These are phyloP conservation scores for Pyrus pyrifolia DNA, from an alignment of 306 rosid species.

Conservation along the genomic window DNA sequence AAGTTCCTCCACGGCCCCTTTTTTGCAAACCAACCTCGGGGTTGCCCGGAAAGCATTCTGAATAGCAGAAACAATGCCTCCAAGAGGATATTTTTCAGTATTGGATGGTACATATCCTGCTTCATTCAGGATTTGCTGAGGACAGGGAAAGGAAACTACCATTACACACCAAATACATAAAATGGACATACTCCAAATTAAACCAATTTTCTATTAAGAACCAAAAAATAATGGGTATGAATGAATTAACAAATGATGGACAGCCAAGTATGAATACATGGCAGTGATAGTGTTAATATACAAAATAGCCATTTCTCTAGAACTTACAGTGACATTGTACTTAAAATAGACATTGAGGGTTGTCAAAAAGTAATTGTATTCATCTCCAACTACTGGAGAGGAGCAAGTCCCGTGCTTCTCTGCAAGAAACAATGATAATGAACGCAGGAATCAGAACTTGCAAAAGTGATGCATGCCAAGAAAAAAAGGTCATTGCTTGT, in stretches of 20 bases:
- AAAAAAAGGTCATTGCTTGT: not conserved
- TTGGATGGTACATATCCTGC: conserved; percentile 88
- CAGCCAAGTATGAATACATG: not conserved
- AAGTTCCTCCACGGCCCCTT: conserved; percentile 67
- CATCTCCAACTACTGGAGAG: conserved; percentile 57
- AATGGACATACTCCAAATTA: not conserved
- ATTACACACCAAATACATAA: not conserved
- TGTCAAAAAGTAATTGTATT: conserved; percentile 68
- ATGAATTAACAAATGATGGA: not conserved
- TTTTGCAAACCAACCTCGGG: conserved; percentile 59
- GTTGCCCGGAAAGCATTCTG: conserved; percentile 81
- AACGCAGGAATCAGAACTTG: not conserved
- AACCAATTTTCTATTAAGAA: not conserved
- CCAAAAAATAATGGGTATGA: not conserved
- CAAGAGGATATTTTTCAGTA: conserved; percentile 82
- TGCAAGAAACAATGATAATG: conserved; percentile 38
- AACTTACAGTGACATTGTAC: conserved; percentile 89
- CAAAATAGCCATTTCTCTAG: not conserved
- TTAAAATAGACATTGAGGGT: conserved; percentile 67
- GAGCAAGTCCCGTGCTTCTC: conserved; percentile 98
- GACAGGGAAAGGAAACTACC: conserved; percentile 3
- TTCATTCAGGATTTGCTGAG: conserved; percentile 63
- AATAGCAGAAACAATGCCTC: conserved; percentile 84
- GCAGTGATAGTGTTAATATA: not conserved
- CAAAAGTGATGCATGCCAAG: not conserved